Conservation (phyloP, 768 basidiomycete genomes). For the Mycena leptocephala region DNA sequence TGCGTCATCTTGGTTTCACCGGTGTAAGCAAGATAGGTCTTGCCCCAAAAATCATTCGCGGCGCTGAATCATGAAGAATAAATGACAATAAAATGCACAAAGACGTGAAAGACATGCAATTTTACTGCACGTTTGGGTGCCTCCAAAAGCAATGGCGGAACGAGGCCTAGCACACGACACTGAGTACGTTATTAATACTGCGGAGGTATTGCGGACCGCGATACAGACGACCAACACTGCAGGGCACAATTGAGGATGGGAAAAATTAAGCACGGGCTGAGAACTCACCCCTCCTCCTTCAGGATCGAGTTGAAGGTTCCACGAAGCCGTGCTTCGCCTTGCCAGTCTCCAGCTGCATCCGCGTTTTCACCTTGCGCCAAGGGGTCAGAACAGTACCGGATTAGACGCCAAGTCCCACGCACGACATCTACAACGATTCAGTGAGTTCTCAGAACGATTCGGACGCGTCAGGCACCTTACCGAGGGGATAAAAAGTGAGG, state of each 20-base stretch:
- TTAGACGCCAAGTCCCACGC: constrained; percentile 51
- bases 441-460: not conserved
- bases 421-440: constrained; percentile 81
- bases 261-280: not conserved
- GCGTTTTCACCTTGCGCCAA: constrained; percentile 88
- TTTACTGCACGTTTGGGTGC: constrained; percentile 99
- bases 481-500: constrained; percentile 91
- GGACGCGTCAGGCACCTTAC: constrained; percentile 58
- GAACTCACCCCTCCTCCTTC: constrained; percentile 88
- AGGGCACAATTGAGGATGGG: not conserved
- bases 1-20: constrained; percentile 93
- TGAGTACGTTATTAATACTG: constrained; percentile 4
- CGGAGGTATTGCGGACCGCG: constrained; percentile 68
- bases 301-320: constrained; percentile 87
- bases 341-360: constrained; percentile 96
- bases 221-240: constrained; percentile 87
- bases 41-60: constrained; percentile 97
- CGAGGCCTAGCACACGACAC: constrained; percentile 71
- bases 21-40: constrained; percentile 72
- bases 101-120: constrained; percentile 67
- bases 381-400: not conserved
- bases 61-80: constrained; percentile 60
- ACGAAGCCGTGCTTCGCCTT: constrained; percentile 84
- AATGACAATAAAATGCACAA: not conserved
- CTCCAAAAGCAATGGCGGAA: constrained; percentile 96